phyloP scores from a whole-genome alignment of 257 asterid genomes.

The Solanum dulcamara region DNA sequence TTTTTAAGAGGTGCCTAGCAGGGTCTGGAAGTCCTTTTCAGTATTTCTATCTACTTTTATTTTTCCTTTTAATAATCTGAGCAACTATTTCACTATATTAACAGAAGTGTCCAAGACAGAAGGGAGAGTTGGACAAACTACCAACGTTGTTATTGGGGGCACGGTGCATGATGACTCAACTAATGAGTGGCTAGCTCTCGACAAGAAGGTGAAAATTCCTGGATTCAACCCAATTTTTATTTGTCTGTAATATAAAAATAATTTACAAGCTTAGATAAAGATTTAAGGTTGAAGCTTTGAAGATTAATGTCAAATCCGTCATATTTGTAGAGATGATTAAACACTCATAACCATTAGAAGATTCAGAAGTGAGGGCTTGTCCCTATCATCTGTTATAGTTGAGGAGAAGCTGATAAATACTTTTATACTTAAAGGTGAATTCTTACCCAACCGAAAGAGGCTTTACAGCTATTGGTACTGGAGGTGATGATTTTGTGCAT shows the following conservation, averaged over 20 bases:
- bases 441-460: slow-evolving; percentile 87
- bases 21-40: neutral
- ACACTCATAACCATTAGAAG: neutral
- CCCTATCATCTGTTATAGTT: neutral
- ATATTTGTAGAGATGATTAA: neutral
- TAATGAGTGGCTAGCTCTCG: slow-evolving; percentile 71
- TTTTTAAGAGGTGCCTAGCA: neutral
- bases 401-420: neutral
- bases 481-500: slow-evolving; percentile 92
- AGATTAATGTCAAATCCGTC: neutral
- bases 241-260: neutral
- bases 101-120: slow-evolving; percentile 81
- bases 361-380: neutral
- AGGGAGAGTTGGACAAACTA: slow-evolving; percentile 87
- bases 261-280: neutral
- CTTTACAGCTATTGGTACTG: slow-evolving; percentile 92
- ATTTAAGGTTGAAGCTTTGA: neutral
- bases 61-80: neutral
- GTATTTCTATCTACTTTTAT: neutral
- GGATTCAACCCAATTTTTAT: neutral
- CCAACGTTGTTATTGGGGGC: slow-evolving; percentile 82
- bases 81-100: neutral
- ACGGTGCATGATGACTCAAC: slow-evolving; percentile 72
- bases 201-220: slow-evolving; percentile 47
- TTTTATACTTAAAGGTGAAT: slow-evolving; percentile 45